A percentile compares a stretch with the other conserved stretches of the same genome.
These are phyloP conservation scores for Puccinia hordei DNA, from an alignment of 1,284 basidiomycete species.

Conservation along the genomic window DNA sequence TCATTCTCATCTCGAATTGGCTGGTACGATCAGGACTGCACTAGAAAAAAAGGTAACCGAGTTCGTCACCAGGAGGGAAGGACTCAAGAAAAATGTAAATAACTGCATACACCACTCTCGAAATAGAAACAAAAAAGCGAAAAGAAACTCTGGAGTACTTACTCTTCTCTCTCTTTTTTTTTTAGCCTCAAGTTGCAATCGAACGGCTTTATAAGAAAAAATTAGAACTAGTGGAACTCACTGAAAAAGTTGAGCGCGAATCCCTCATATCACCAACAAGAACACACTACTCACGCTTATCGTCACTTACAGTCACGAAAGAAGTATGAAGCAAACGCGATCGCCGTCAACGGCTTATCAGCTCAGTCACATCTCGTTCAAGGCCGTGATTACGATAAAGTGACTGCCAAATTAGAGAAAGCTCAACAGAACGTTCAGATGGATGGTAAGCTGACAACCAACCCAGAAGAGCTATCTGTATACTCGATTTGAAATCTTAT, in stretches of 20 bases:
- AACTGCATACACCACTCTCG: no score
- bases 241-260: slow-evolving; percentile 65
- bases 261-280: not conserved
- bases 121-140: no score
- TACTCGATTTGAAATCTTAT: not conserved
- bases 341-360: slow-evolving; percentile 91
- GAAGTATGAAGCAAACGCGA: slow-evolving; percentile 90
- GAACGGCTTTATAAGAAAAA: slow-evolving; percentile 88
- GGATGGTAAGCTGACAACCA: slow-evolving; percentile 66
- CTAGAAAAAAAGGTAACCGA: slow-evolving; percentile 66
- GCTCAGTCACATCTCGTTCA: slow-evolving; percentile 90
- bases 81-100: slow-evolving; percentile 55
- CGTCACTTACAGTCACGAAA: slow-evolving; percentile 69
- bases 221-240: slow-evolving; percentile 77
- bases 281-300: not conserved
- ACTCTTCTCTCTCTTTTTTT: slow-evolving; percentile 38
- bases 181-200: slow-evolving; percentile 68
- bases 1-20: slow-evolving; percentile 69
- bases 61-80: slow-evolving; percentile 55
- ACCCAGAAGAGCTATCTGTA: no score
- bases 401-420: slow-evolving; percentile 80
- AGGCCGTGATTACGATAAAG: slow-evolving; percentile 89
- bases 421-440: slow-evolving; percentile 83
- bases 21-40: slow-evolving; percentile 74
- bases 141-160: no score